A percentile compares a stretch with the other conserved stretches of the same genome.
Evolutionary conservation across 163 green algal species (phyloP).

Genomic region (Prototheca wickerhamii): DNA sequence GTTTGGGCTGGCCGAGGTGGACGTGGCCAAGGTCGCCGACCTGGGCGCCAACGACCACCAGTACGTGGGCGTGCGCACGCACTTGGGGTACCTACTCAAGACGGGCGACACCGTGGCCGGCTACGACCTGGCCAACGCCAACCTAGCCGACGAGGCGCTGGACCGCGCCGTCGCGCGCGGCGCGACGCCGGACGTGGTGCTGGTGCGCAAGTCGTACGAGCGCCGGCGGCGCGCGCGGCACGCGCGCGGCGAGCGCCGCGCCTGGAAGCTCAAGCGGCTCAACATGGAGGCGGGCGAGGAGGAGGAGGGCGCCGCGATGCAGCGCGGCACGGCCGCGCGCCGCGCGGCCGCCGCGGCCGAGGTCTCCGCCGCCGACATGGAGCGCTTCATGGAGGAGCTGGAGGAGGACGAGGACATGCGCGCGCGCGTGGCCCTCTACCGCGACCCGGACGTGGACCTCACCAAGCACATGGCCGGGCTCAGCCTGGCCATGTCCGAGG

Average conservation of each 20-base stretch:
- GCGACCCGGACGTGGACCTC: constrained; percentile 25
- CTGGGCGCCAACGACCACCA: constrained; percentile 82
- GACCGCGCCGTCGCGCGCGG: constrained; percentile 53
- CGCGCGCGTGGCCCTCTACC: constrained; percentile 65
- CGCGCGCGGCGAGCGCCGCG: constrained; percentile 24
- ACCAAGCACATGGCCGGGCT: background rate
- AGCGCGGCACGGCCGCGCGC: too few species aligned
- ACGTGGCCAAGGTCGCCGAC: constrained; percentile 76
- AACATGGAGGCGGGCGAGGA: constrained; percentile 47
- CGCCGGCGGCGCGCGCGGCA: constrained; percentile 57
- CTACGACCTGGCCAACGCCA: constrained; percentile 76
- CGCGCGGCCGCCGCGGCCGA: background rate
- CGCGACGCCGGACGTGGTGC: constrained; percentile 59
- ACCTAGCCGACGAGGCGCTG: constrained; percentile 64
- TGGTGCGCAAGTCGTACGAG: constrained; percentile 88
- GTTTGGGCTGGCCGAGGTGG: constrained; percentile 51
- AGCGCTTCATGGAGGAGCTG: constrained; percentile 89
- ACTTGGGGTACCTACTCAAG: constrained; percentile 83
- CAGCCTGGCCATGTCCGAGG: constrained; percentile 7
- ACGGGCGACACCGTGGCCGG: constrained; percentile 82
- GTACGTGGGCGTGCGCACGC: constrained; percentile 62
- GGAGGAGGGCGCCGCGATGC: constrained; percentile 15
- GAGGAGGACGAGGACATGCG: constrained; percentile 93
- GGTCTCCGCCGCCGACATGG: constrained; percentile 45
- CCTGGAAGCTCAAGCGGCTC: constrained; percentile 82